A percentile compares a stretch with the other conserved stretches of the same genome.
phyloP scores from a whole-genome alignment of 1,139 yeast genomes.

The Magnusiomyces clavatus region DNA sequence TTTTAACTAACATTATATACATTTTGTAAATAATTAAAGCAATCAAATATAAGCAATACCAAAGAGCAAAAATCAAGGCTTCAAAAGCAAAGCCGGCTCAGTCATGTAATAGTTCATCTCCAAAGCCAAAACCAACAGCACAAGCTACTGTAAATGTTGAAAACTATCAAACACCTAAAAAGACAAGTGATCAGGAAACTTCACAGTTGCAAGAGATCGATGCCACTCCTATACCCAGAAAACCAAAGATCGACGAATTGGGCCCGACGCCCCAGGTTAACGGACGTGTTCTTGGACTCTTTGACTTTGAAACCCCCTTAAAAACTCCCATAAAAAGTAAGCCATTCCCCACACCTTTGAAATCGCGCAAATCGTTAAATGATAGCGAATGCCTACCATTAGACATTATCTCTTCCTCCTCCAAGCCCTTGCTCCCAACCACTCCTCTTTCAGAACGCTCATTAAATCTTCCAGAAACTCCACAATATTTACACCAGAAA shows the following conservation, averaged over 20 bases:
- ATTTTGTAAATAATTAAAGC: slow-evolving; percentile 3
- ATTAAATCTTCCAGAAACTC: slow-evolving; percentile 7
- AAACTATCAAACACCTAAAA: too few relatives aligned
- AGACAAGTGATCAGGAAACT: too few relatives aligned
- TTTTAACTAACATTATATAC: slow-evolving; percentile 4
- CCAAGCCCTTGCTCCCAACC: too few relatives aligned
- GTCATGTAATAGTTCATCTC: slow-evolving; percentile 10
- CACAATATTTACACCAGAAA: slow-evolving; percentile 10
- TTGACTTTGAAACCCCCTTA: slow-evolving; percentile 39
- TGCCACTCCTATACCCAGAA: slow-evolving; percentile 30
- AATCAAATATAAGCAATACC: slow-evolving; percentile 39
- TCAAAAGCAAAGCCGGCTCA: slow-evolving; percentile 7
- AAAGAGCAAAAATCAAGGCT: slow-evolving; percentile 25
- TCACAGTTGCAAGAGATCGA: too few relatives aligned
- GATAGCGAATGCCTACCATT: too few relatives aligned
- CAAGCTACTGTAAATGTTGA: too few relatives aligned
- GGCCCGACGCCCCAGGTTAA: slow-evolving; percentile 76
- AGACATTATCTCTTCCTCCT: too few relatives aligned
- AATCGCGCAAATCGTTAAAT: background rate
- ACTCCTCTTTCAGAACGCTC: background rate
- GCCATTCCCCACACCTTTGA: slow-evolving; percentile 3
- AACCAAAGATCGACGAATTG: slow-evolving; percentile 36
- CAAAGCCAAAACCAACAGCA: slow-evolving; percentile 11
- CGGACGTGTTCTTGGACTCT: slow-evolving; percentile 60
- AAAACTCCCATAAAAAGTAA: slow-evolving; percentile 22